Conservation (phyloP, 768 basidiomycete species). For the Multifurca ochricompacta region DNA sequence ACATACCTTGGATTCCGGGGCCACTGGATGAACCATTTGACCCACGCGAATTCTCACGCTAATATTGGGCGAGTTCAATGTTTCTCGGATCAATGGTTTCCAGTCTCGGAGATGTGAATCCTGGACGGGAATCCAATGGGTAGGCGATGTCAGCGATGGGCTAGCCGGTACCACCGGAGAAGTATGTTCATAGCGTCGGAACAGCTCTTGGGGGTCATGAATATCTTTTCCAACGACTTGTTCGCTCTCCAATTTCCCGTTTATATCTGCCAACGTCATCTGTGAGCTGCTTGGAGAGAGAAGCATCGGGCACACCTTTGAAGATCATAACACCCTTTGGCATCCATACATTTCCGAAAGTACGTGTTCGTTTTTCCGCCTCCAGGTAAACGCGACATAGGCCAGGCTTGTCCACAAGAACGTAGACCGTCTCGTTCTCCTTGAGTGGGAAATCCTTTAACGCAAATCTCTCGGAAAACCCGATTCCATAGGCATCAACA, state of each 20-base stretch:
- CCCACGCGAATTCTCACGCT: background rate
- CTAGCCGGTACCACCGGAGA: no score
- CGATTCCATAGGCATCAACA: background rate
- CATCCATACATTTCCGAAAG: background rate
- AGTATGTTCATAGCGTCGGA: background rate
- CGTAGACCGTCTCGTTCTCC: background rate
- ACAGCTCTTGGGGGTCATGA: background rate
- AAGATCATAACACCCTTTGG: background rate
- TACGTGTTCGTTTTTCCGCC: background rate
- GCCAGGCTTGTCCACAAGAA: background rate
- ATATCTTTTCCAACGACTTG: background rate
- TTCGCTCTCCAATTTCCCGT: background rate
- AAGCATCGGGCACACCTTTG: background rate
- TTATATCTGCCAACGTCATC: background rate
- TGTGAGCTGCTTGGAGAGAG: background rate
- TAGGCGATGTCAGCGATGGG: no score
- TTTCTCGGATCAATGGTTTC: background rate
- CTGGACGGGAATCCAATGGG: background rate
- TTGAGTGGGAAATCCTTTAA: background rate
- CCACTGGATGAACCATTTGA: no score
- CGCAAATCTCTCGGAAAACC: background rate
- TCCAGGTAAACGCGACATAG: background rate
- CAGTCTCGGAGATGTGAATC: background rate
- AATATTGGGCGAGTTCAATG: background rate
- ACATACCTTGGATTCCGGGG: background rate